phyloP scores from a whole-genome alignment of 345 rosid genomes.

The Euclidium syriacum region DNA sequence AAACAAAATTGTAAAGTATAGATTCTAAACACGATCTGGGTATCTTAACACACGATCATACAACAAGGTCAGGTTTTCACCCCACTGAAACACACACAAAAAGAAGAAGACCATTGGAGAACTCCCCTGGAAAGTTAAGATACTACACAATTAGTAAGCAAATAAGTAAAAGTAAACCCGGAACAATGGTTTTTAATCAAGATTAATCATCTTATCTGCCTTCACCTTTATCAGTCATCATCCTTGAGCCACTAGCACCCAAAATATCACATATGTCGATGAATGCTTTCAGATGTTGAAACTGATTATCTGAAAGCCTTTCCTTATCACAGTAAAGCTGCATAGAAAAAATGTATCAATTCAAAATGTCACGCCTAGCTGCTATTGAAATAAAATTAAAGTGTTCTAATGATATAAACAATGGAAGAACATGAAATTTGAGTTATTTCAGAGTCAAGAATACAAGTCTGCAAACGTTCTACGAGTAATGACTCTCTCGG shows the following conservation, averaged over 20 bases:
- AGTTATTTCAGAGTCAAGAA: constrained; percentile 80
- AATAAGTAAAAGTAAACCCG: not conserved
- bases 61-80: constrained; percentile 74
- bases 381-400: not conserved
- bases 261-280: constrained; percentile 90
- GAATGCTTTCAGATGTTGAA: constrained; percentile 65
- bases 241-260: constrained; percentile 84
- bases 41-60: constrained; percentile 77
- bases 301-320: constrained; percentile 60
- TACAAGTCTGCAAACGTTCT: constrained; percentile 90
- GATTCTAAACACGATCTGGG: constrained; percentile 81
- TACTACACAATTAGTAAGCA: not conserved
- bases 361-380: not conserved
- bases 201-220: not conserved
- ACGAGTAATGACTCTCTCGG: constrained; percentile 80
- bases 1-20: constrained; percentile 89
- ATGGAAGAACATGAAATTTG: constrained; percentile 44
- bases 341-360: not conserved
- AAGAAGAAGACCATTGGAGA: constrained; percentile 26
- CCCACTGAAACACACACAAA: constrained; percentile 68
- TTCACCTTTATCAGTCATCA: constrained; percentile 91
- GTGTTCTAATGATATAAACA: not conserved
- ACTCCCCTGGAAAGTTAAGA: constrained; percentile 58
- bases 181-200: not conserved
- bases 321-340: constrained; percentile 94